phyloP scores from a whole-genome alignment of 441 rosid species.

The Pelargonium citronellum region DNA sequence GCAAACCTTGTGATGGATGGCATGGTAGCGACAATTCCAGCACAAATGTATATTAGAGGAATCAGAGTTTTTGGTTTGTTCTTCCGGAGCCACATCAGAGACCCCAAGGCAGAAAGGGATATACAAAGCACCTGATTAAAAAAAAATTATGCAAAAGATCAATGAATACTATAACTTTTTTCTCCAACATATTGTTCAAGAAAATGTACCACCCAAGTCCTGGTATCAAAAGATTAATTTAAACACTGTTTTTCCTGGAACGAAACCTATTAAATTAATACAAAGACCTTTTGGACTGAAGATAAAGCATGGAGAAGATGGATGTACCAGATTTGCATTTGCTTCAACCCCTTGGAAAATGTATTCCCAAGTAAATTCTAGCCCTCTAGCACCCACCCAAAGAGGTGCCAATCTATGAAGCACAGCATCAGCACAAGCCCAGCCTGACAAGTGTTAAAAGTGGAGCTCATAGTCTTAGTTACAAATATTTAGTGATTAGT shows the following conservation, averaged over 20 bases:
- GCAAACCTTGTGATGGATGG: conserved; percentile 74
- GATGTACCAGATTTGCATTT: conserved; percentile 75
- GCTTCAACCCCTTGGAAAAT: conserved; percentile 91
- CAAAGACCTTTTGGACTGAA: no score
- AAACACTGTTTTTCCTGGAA: no score
- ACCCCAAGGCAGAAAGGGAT: conserved; percentile 86
- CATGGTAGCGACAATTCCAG: conserved; percentile 85
- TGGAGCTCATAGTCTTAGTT: not conserved
- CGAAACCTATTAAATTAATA: no score
- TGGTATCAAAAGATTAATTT: no score
- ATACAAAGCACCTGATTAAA: conserved; percentile 63
- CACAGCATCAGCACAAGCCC: conserved; percentile 93
- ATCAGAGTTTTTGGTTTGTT: conserved; percentile 81
- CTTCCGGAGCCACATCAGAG: conserved; percentile 92
- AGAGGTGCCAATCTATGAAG: conserved; percentile 88
- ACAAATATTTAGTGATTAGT: not conserved
- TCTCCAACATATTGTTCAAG: no score
- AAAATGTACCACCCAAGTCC: no score
- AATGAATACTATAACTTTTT: not conserved
- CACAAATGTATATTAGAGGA: conserved; percentile 78
- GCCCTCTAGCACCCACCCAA: conserved; percentile 93
- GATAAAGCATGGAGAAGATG: not conserved
- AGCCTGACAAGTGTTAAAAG: conserved; percentile 41
- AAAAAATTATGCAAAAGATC: conserved; percentile 7
- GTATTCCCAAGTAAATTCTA: conserved; percentile 90